Evolutionary conservation across 179 eudicot genomes (phyloP).

Genomic region (Gypsophila paniculata): DNA sequence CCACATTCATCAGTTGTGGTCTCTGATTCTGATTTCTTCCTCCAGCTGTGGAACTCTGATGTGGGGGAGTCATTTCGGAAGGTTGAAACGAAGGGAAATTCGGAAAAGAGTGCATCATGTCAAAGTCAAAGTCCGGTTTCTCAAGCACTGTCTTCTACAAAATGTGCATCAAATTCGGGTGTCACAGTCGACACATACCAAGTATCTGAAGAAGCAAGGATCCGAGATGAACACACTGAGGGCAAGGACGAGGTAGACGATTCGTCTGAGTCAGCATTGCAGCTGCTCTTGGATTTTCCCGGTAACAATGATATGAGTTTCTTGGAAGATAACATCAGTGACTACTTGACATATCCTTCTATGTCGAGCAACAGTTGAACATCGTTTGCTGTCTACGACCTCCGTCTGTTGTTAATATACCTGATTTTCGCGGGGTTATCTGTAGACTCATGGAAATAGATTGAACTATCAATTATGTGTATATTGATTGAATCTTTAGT

Average conservation of each 20-base stretch:
- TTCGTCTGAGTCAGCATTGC: slow-evolving; percentile 60
- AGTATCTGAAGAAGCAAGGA: slow-evolving; percentile 12
- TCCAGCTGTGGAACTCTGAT: slow-evolving; percentile 76
- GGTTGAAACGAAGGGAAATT: slow-evolving; percentile 16
- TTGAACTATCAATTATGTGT: background rate
- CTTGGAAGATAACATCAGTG: slow-evolving; percentile 33
- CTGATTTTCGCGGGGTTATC: background rate
- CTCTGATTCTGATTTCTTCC: slow-evolving; percentile 48
- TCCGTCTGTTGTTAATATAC: background rate
- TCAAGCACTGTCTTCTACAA: slow-evolving; percentile 51
- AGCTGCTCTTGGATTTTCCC: slow-evolving; percentile 73
- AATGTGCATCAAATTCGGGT: slow-evolving; percentile 53
- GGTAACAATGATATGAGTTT: slow-evolving; percentile 67
- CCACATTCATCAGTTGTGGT: slow-evolving; percentile 19
- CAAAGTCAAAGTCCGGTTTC: slow-evolving; percentile 43
- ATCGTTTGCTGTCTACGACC: background rate
- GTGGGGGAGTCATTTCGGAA: slow-evolving; percentile 76
- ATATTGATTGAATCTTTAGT: background rate
- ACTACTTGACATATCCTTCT: slow-evolving; percentile 26
- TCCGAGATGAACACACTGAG: slow-evolving; percentile 27
- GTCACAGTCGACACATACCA: slow-evolving; percentile 33
- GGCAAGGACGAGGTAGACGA: slow-evolving; percentile 50
- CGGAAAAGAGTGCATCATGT: background rate
- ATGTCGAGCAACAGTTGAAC: slow-evolving; percentile 6
- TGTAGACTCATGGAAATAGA: background rate